A percentile compares a stretch with the other conserved stretches of the same genome.
Conservation (phyloP, 108 stramenopile genomes). For the Conticribra weissflogii region DNA sequence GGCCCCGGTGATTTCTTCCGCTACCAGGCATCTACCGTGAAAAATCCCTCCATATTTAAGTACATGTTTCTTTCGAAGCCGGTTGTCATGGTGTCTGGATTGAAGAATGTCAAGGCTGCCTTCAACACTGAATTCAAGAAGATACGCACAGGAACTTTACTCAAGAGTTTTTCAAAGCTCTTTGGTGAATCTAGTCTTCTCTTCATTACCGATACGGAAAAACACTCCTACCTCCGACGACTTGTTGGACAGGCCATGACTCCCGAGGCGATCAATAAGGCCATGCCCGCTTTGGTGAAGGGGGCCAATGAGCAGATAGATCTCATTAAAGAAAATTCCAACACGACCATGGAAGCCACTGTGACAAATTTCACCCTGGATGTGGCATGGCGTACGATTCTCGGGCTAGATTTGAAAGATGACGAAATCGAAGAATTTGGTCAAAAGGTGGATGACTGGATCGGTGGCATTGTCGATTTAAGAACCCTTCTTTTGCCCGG, state of each 20-base stretch:
- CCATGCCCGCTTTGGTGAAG: conserved; percentile 36
- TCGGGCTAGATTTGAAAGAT: conserved; percentile 48
- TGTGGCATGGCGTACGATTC: conserved; percentile 54
- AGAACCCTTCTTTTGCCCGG: conserved; percentile 4
- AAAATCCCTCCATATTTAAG: conserved; percentile 24
- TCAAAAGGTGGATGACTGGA: conserved; percentile 46
- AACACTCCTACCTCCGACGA: conserved; percentile 34
- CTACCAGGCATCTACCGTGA: not conserved
- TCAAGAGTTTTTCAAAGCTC: conserved; percentile 5
- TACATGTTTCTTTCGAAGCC: conserved; percentile 35
- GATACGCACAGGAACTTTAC: conserved; percentile 13
- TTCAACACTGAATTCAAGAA: conserved; percentile 50
- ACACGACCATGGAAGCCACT: conserved; percentile 22
- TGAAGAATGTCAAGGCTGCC: conserved; percentile 47
- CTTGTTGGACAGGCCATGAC: conserved; percentile 45
- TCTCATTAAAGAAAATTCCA: conserved; percentile 4
- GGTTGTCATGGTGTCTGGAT: conserved; percentile 38
- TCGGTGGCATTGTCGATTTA: conserved; percentile 27
- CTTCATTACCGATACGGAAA: conserved; percentile 22
- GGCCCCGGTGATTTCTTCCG: conserved; percentile 43
- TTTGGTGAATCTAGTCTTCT: conserved; percentile 32
- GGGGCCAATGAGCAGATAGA: conserved; percentile 36
- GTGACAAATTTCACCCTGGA: conserved; percentile 44
- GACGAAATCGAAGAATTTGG: conserved; percentile 44
- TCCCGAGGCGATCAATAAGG: conserved; percentile 31